Base-by-base conservation (phyloP, 371 early-diverging fungal genomes). In the Haplosporangium sp. region DNA sequence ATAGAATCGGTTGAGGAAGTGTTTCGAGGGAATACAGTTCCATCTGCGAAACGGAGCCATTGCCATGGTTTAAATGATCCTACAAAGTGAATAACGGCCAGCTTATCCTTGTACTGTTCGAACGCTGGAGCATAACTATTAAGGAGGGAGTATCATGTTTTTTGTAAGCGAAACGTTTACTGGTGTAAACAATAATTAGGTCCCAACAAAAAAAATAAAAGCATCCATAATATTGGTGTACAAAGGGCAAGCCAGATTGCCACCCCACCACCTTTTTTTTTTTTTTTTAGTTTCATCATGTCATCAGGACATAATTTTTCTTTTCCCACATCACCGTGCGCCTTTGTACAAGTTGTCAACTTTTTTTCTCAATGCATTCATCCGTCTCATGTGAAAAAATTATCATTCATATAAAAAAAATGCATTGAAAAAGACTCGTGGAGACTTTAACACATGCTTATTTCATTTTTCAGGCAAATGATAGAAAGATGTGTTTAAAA, bases 21-120 rank as follows among this genome's bases (percentile, higher is more conserved):
- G 42, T 86, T 74, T 20, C 84, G 85, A 20, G 86, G 82, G 62
- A 86, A 74, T 27, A 91, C 83, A 39, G 75, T 70, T 47, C 93
- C 92, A 47, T 90, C 89, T n/a, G 89, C 84, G 50, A 88, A 88
- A 40, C 92, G 87, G 56, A 88, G 88, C 77, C 87, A 89, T 58
- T 87, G 86, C 98, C 98, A 98, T 15, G 98, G 98, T 86, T 98
- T 98, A 38, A 87, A 83, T 2, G 85, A 72, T 2, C 98, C 98
- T 66, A 96, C 94, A 82, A 97, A 98, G 77, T 98, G 98, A 20
- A 95, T 87, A 20, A 96, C 89, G 1, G 91, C 88, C 19, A 97
- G 90, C 38, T 91, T 85, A 61, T 87, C 76, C 13, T 88, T 81
- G 86, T 89, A 95, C 37, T 91, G 85, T 45, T 85, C 79, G 65